Evolutionary conservation across 176 grass and related monocot species (phyloP).

Genomic region (Paspalum notatum): DNA sequence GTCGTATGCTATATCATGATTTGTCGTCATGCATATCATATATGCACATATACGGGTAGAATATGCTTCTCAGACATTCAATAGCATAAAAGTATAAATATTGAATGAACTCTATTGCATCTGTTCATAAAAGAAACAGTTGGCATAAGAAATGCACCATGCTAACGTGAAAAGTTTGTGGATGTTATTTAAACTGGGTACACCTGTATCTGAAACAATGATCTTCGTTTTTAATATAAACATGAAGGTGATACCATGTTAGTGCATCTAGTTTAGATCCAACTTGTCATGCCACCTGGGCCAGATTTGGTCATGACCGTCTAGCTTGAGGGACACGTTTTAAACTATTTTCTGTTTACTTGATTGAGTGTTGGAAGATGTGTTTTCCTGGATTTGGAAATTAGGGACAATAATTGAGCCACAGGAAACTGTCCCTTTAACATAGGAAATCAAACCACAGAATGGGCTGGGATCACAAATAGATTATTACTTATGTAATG

Average conservation of each 20-base stretch:
- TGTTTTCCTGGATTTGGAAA: not conserved
- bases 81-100: not conserved
- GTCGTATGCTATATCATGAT: slow-evolving; percentile 8
- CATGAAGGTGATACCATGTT: not conserved
- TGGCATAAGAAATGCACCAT: not conserved
- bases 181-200: not conserved
- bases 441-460: not conserved
- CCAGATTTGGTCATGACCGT: not conserved
- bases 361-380: not conserved
- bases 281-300: not conserved
- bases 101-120: too few species aligned
- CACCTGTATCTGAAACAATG: not conserved
- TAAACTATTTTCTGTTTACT: not conserved
- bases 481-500: not conserved
- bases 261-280: not conserved
- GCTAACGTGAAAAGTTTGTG: not conserved
- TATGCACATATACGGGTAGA: not conserved
- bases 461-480: not conserved
- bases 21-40: not conserved
- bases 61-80: slow-evolving; percentile 22
- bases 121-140: not conserved
- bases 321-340: not conserved
- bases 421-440: not conserved
- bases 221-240: not conserved
- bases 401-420: not conserved